Base-by-base conservation (phyloP, 1,139 yeast genomes). In the Pichia sp. region DNA sequence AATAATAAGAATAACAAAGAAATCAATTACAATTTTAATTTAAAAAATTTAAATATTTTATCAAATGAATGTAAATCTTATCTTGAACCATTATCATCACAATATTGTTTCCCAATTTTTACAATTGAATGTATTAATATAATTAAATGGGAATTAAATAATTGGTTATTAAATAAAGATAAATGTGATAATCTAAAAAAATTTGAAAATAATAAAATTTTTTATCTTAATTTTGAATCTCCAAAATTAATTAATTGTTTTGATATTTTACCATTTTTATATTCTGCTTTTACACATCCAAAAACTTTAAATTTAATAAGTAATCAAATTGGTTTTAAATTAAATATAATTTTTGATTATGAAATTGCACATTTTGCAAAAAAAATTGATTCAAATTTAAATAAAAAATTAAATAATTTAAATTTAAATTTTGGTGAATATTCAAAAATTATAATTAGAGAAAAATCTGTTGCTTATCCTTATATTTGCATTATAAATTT, bases 241-340 rank as follows among this genome's bases (percentile, higher is more conserved):
- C 69, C 45, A 66, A 70, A 28, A 46, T 62, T 60, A 66, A 64
- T 50, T 57, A 70, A 55, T 51, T 62, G 52, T 47, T 62, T 47
- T 52, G 68, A 44, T 65, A 67, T 58, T 20, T 41, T 56, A 22
- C 79, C 78, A 0, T 78, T 78, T 53, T 67, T 71, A 2, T 63
- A 69, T 51, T 66, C 64, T 20, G 82, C 82, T 11, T 74, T 80
- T 78, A 70, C 69, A 5, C 73, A 73, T 50, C 75, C 77, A 4
- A 65, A 65, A 51, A 73, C 79, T 1, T 56, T 67, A 51, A 72
- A 68, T 34, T 66, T 74, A 41, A 56, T 78, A 20, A 67, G 71
- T 44, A 61, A 56, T 5, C 73, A 76, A 68, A 74, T 81, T 1
- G 82, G 81, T 0, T 72, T 73, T 34, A 78, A 75, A 24, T 62